A percentile compares a stretch with the other conserved stretches of the same genome.
Conservation (phyloP, 1,284 basidiomycete genomes). For the Ganoderma meredithae region DNA sequence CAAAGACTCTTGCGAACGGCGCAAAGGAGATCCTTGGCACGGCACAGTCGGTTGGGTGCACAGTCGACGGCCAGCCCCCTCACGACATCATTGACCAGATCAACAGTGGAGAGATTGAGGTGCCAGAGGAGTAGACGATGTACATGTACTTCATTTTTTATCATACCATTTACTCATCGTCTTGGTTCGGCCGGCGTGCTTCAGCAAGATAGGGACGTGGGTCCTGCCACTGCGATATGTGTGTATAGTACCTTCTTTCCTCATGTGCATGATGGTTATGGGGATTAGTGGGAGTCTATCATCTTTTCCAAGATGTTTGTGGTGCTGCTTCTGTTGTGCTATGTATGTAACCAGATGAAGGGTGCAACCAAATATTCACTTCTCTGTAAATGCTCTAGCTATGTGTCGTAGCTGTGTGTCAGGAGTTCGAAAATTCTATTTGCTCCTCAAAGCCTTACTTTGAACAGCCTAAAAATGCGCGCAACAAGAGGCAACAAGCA, state of each 20-base stretch:
- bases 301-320: too few species aligned
- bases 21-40: conserved; percentile 97
- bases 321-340: too few species aligned
- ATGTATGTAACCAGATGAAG: too few species aligned
- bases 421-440: too few species aligned
- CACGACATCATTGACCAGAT: conserved; percentile 98
- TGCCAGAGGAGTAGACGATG: conserved; percentile 82
- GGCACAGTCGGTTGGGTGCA: conserved; percentile 96
- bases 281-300: too few species aligned
- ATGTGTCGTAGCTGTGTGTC: too few species aligned
- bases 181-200: conserved; percentile 2
- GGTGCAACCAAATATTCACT: too few species aligned
- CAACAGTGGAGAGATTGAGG: conserved; percentile 93
- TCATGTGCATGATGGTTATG: not conserved
- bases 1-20: conserved; percentile 89
- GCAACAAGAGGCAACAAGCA: too few species aligned
- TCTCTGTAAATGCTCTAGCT: too few species aligned
- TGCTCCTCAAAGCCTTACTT: too few species aligned
- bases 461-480: too few species aligned
- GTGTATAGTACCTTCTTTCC: conserved; percentile 14
- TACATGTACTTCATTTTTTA: conserved; percentile 32
- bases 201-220: not conserved
- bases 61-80: conserved; percentile 92
- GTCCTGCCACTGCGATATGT: not conserved
- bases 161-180: conserved; percentile 24